Conservation (phyloP, 169 alveolate genomes). For the Plasmodium sp. region DNA sequence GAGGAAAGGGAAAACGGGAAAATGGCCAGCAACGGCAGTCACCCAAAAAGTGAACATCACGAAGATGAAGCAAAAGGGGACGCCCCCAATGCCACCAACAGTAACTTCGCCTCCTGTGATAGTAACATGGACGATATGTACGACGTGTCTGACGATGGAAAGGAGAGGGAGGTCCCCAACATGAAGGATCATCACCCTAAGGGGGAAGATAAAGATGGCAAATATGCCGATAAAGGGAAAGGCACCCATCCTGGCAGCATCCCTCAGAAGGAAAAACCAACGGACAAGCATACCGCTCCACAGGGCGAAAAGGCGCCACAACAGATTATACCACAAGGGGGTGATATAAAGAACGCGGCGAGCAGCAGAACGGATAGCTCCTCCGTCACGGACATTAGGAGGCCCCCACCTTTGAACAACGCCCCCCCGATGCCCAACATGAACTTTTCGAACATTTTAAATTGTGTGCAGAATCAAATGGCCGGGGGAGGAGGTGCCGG, state of each 20-base stretch:
- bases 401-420: neutral
- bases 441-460: conserved; percentile 25
- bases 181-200: neutral
- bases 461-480: conserved; percentile 26
- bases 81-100: neutral
- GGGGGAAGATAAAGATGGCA: neutral
- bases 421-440: conserved; percentile 29
- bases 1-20: neutral
- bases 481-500: neutral
- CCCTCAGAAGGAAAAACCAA: neutral
- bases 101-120: conserved; percentile 25
- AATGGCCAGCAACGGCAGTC: neutral
- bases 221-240: neutral
- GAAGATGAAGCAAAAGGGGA: neutral
- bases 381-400: neutral
- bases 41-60: neutral
- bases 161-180: neutral
- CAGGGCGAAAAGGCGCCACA: neutral
- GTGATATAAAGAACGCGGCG: neutral
- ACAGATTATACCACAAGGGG: neutral
- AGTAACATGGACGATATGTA: conserved; percentile 60
- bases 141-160: conserved; percentile 44
- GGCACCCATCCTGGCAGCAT: neutral
- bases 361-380: neutral
- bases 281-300: neutral